These are phyloP conservation scores for Scleromitrula shiraiana DNA, from an alignment of 2,329 filamentous ascomycete genomes.

Conservation along the genomic window DNA sequence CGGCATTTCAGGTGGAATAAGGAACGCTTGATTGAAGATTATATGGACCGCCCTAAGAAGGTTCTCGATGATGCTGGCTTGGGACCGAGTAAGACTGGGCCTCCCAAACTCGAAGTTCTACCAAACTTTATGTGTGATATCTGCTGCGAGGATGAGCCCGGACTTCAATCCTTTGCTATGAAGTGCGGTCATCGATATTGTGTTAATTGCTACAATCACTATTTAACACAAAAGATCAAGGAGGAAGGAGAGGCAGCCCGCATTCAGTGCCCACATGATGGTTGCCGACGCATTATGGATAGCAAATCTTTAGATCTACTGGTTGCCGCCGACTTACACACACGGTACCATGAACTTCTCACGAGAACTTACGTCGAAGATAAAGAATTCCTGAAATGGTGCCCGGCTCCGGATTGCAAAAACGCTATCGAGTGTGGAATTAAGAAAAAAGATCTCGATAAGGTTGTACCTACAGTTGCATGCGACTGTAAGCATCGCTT, in stretches of 20 bases:
- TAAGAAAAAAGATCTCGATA: slow-evolving; percentile 78
- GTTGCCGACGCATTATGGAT: slow-evolving; percentile 85
- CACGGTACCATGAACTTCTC: slow-evolving; percentile 73
- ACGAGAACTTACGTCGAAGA: slow-evolving; percentile 96
- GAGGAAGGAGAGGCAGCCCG: slow-evolving; percentile 92
- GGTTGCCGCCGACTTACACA: slow-evolving; percentile 46
- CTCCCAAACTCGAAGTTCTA: slow-evolving; percentile 61
- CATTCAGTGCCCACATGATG: slow-evolving; percentile 86
- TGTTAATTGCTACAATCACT: slow-evolving; percentile 84
- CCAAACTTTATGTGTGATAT: slow-evolving; percentile 87
- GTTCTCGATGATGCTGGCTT: slow-evolving; percentile 80
- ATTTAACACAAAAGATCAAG: slow-evolving; percentile 84
- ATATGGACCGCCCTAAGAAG: slow-evolving; percentile 81
- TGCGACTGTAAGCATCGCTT: slow-evolving; percentile 82
- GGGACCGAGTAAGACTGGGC: slow-evolving; percentile 51
- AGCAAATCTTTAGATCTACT: slow-evolving; percentile 79
- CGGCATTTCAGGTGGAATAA: slow-evolving; percentile 94
- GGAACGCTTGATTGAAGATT: slow-evolving; percentile 86
- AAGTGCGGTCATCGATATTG: slow-evolving; percentile 94
- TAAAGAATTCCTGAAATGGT: slow-evolving; percentile 94
- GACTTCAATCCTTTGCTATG: slow-evolving; percentile 80
- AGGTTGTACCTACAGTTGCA: slow-evolving; percentile 80
- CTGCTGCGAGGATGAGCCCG: slow-evolving; percentile 81
- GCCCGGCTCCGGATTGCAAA: slow-evolving; percentile 91
- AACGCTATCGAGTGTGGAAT: slow-evolving; percentile 85